phyloP scores from a whole-genome alignment of 2,329 filamentous ascomycete genomes.

The Thelonectria discophora region DNA sequence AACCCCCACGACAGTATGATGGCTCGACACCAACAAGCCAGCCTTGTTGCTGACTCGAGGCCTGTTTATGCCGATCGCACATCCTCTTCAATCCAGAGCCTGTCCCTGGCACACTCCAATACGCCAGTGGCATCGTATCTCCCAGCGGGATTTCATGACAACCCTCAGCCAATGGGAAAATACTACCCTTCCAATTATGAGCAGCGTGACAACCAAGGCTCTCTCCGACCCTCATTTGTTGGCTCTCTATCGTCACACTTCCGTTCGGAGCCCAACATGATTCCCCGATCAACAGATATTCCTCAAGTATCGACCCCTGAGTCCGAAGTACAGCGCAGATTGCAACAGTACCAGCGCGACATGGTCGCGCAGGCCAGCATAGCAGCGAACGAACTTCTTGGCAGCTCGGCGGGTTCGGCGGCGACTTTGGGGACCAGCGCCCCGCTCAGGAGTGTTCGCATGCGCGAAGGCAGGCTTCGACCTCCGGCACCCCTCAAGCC shows the following conservation, averaged over 20 bases:
- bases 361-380: conserved; percentile 67
- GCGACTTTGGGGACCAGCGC: conserved; percentile 42
- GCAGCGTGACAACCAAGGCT: conserved; percentile 43
- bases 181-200: conserved; percentile 72
- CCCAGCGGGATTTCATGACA: conserved; percentile 58
- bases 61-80: conserved; percentile 41
- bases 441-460: conserved; percentile 47
- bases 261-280: conserved; percentile 50
- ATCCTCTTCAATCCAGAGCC: conserved; percentile 38
- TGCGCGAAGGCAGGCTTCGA: conserved; percentile 51
- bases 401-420: conserved; percentile 39
- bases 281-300: conserved; percentile 28
- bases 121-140: conserved; percentile 62
- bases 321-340: conserved; percentile 58
- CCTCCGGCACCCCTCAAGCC: conserved; percentile 57
- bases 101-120: conserved; percentile 42
- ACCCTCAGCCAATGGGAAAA: conserved; percentile 64
- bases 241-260: conserved; percentile 44
- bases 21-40: conserved; percentile 48
- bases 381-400: conserved; percentile 57
- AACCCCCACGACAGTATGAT: conserved; percentile 49
- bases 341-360: conserved; percentile 68
- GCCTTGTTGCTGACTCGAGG: conserved; percentile 45
- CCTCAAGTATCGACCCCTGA: conserved; percentile 33
- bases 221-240: conserved; percentile 37